phyloP scores from a whole-genome alignment of 73 alveolate genomes.

The Paramecium bursaria region DNA sequence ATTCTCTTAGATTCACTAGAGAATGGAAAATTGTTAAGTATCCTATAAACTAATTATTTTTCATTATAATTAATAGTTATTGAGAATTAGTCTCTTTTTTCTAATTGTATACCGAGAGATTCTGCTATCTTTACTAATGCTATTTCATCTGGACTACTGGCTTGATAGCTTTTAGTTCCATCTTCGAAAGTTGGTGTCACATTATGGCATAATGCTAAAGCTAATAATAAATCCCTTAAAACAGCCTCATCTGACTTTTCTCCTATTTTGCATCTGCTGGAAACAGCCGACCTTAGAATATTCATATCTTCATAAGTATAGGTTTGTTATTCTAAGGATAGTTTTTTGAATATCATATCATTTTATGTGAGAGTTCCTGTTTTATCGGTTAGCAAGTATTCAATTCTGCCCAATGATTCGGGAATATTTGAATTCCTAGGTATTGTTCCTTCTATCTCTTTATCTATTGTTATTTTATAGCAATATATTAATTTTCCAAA shows the following conservation, averaged over 20 bases:
- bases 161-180: slow-evolving; percentile 62
- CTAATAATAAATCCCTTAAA: slow-evolving; percentile 79
- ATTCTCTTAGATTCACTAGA: slow-evolving; percentile 94
- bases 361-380: slow-evolving; percentile 93
- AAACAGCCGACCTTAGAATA: slow-evolving; percentile 69
- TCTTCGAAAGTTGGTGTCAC: slow-evolving; percentile 83
- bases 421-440: slow-evolving; percentile 94
- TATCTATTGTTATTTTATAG: slow-evolving; percentile 78
- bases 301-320: slow-evolving; percentile 74
- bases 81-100: slow-evolving; percentile 73
- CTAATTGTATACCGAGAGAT: slow-evolving; percentile 72
- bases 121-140: slow-evolving; percentile 91
- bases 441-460: slow-evolving; percentile 84
- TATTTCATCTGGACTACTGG: slow-evolving; percentile 91
- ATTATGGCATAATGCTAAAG: slow-evolving; percentile 82
- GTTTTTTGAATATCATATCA: slow-evolving; percentile 88
- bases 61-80: slow-evolving; percentile 71
- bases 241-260: slow-evolving; percentile 69
- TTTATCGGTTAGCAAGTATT: slow-evolving; percentile 86
- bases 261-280: slow-evolving; percentile 59
- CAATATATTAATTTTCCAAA: slow-evolving; percentile 85
- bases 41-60: slow-evolving; percentile 68
- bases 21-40: slow-evolving; percentile 92
- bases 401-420: slow-evolving; percentile 93
- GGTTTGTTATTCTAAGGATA: slow-evolving; percentile 69